A percentile compares a stretch with the other conserved stretches of the same genome.
Evolutionary conservation across 768 basidiomycete genomes (phyloP).

Genomic region (Collybiopsis luxurians): DNA sequence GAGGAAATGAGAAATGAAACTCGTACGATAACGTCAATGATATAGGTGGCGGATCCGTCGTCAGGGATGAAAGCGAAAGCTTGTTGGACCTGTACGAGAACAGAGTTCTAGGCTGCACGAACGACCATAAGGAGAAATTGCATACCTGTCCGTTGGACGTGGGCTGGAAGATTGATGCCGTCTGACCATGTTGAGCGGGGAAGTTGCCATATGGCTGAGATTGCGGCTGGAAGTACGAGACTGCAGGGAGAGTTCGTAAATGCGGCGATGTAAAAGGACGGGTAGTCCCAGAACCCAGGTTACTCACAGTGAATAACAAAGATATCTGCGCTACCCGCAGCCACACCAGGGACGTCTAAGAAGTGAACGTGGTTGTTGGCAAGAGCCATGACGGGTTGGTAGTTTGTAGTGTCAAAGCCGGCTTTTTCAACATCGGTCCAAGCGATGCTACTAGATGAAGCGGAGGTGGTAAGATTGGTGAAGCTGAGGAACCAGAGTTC

Average conservation of each 20-base stretch:
- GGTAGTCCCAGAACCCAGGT: too few species aligned
- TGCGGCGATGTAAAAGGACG: too few species aligned
- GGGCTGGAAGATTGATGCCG: constrained; percentile 65
- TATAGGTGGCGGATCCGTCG: constrained; percentile 69
- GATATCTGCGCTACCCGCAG: constrained; percentile 71
- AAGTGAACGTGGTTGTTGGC: constrained; percentile 89
- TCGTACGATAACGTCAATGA: constrained; percentile 65
- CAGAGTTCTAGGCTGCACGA: too few species aligned
- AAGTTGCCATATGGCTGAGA: constrained; percentile 63
- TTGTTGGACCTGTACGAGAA: constrained; percentile 50
- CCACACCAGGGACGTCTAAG: constrained; percentile 63
- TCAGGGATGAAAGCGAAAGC: constrained; percentile 79
- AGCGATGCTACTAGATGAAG: constrained; percentile 50
- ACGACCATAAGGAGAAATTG: too few species aligned
- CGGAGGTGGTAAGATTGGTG: constrained; percentile 50
- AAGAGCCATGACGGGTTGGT: constrained; percentile 74
- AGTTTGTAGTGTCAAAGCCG: constrained; percentile 50
- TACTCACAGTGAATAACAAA: constrained; percentile 89
- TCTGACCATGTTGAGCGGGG: constrained; percentile 67
- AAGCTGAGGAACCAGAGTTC: constrained; percentile 73
- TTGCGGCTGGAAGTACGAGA: constrained; percentile 75
- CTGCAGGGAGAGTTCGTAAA: constrained; percentile 30
- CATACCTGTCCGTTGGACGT: constrained; percentile 20
- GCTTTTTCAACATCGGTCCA: constrained; percentile 66
- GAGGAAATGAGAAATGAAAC: neutral